Evolutionary conservation across 192 early-diverging fungal species (phyloP).

Genomic region (Entomortierella beljakovae): DNA sequence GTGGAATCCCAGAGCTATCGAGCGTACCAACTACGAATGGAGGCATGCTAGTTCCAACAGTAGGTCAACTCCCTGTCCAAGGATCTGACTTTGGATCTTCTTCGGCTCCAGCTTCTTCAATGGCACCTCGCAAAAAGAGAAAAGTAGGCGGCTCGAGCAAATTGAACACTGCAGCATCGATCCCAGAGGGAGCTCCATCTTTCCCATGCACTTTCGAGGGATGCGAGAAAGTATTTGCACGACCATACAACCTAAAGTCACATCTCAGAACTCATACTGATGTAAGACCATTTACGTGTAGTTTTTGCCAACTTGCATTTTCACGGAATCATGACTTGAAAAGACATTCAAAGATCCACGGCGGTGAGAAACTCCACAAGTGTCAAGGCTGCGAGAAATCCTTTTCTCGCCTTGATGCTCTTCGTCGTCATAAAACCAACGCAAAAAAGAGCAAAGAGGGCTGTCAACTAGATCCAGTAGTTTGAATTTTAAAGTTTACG

Average conservation of each 20-base stretch:
- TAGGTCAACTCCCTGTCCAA: slow-evolving; percentile 46
- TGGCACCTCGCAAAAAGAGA: slow-evolving; percentile 27
- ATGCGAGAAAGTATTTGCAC: slow-evolving; percentile 76
- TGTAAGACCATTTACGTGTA: slow-evolving; percentile 76
- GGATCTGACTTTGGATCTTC: slow-evolving; percentile 47
- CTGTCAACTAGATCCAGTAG: slow-evolving; percentile 5
- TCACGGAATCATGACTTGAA: slow-evolving; percentile 90
- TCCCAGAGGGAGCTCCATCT: slow-evolving; percentile 54
- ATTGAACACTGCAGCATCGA: slow-evolving; percentile 51
- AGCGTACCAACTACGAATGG: slow-evolving; percentile 8
- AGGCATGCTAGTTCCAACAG: slow-evolving; percentile 15
- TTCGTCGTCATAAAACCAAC: slow-evolving; percentile 70
- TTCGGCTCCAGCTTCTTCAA: slow-evolving; percentile 4
- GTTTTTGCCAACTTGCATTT: slow-evolving; percentile 78
- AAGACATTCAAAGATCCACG: slow-evolving; percentile 82
- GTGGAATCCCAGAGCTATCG: slow-evolving; percentile 25
- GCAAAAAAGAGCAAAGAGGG: slow-evolving; percentile 54
- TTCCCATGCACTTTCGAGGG: slow-evolving; percentile 48
- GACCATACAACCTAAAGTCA: slow-evolving; percentile 80
- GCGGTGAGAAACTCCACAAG: slow-evolving; percentile 76
- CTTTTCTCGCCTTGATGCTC: slow-evolving; percentile 83
- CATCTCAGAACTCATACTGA: slow-evolving; percentile 77
- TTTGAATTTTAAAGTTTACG: not conserved
- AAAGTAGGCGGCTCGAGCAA: slow-evolving; percentile 20
- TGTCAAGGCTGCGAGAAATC: slow-evolving; percentile 75